phyloP scores from a whole-genome alignment of 1,284 basidiomycete species.

The Crucibulum cyathiforme region DNA sequence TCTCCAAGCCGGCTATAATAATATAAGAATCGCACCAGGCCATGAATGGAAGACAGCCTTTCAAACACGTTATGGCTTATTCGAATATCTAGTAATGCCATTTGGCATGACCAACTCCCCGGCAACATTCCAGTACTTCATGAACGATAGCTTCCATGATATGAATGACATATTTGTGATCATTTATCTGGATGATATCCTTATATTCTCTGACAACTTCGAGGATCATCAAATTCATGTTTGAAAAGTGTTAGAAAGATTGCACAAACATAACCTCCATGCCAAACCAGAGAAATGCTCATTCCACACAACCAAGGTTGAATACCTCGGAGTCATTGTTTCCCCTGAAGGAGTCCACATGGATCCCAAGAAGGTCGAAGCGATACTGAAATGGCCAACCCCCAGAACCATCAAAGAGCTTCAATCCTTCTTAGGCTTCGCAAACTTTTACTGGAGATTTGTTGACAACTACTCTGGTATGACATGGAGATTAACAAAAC shows the following conservation, averaged over 20 bases:
- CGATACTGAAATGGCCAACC: not conserved
- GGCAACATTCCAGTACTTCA: not conserved
- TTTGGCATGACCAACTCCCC: not conserved
- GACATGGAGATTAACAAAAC: not conserved
- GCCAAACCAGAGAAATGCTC: not conserved
- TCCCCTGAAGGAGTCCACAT: not conserved
- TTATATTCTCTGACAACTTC: not conserved
- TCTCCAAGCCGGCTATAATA: too few species aligned
- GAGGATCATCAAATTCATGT: not conserved
- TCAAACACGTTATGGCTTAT: not conserved
- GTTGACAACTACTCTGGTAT: not conserved
- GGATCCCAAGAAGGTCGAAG: not conserved
- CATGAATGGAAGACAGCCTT: not conserved
- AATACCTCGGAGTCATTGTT: not conserved
- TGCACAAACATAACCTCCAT: not conserved
- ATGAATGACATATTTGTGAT: not conserved
- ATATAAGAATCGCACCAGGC: not conserved
- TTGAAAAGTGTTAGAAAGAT: not conserved
- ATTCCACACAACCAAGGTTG: not conserved
- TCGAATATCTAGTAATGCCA: not conserved
- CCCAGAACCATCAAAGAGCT: not conserved
- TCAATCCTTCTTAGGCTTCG: conserved; percentile 11
- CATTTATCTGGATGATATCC: not conserved
- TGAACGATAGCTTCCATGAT: not conserved
- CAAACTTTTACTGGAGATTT: not conserved